Evolutionary conservation across 352 stramenopile species (phyloP), one percentile per base, ranked within the genome.

Genomic region (Saprolegnia parasitica): DNA sequence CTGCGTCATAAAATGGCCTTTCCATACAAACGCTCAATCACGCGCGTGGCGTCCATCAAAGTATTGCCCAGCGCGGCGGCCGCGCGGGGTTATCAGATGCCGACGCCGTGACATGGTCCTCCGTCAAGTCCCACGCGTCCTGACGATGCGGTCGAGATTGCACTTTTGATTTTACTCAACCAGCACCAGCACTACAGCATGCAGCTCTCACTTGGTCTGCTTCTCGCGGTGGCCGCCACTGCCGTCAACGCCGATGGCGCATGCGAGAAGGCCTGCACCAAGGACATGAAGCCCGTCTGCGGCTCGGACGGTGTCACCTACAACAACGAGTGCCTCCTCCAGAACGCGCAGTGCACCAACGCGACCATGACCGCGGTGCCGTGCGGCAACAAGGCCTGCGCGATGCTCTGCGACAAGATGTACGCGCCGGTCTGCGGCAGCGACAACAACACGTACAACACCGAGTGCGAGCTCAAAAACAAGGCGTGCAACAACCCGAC

Each of bases 371-470:
- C 5, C n/a, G 24, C 24, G 5, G n/a, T 55, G 2, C 47, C 47
- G n/a, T 29, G 24, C 24, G 47, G 24, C 24, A 23, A 23, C n/a
- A 55, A 55, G 24, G 47, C 5, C 24, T 55, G 47, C 24, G 24
- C 47, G n/a, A 55, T 55, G 24, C 47, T 55, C 24, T 55, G 47
- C 47, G n/a, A 23, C n/a, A 55, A 75, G 20, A 65, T 86, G 4
- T 40, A 74, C n/a, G 76, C 81, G 20, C 82, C 80, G 0, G 78
- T 90, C 47, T 90, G 81, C 54, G 77, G 80, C 0, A 81, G 54
- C 24, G 67, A 56, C 29, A 78, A 78, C 0, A 87, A 79, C 6
- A 80, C 85, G 66, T 68, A 61, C 0, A 74, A 75, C 2, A 90
- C 87, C 29, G 9, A 64, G 24, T 64, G 56, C 40, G 15, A 20